Conservation (phyloP, 208 protist genomes). For the Endotrypanum monterogeii region DNA sequence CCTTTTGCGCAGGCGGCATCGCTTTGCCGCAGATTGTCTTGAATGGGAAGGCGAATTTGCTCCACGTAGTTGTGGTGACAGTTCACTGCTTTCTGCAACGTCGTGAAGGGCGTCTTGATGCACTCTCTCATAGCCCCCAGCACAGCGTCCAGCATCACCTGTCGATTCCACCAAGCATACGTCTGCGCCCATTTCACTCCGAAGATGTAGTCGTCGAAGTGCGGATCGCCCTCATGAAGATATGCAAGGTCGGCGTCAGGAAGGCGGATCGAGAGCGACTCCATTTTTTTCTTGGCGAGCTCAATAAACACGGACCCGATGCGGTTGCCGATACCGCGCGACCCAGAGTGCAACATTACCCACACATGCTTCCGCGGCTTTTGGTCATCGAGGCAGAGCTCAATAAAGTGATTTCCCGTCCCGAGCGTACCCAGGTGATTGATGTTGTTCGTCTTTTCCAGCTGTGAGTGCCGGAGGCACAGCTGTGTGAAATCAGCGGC, state of each 20-base stretch:
- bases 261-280: constrained; percentile 41
- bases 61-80: constrained; percentile 94
- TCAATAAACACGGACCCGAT: constrained; percentile 87
- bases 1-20: not conserved
- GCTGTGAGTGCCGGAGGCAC: constrained; percentile 38
- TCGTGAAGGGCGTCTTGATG: constrained; percentile 44
- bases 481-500: constrained; percentile 67
- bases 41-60: constrained; percentile 15
- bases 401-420: constrained; percentile 91
- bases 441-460: constrained; percentile 76
- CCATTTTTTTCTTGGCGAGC: constrained; percentile 84
- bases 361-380: constrained; percentile 48
- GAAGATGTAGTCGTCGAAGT: constrained; percentile 86
- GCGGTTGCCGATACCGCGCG: constrained; percentile 87
- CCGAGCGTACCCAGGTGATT: constrained; percentile 90
- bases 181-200: constrained; percentile 86
- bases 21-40: not conserved
- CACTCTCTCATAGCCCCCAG: constrained; percentile 54
- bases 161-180: constrained; percentile 79
- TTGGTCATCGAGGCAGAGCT: constrained; percentile 83
- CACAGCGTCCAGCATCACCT: constrained; percentile 82
- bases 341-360: constrained; percentile 93
- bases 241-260: constrained; percentile 81
- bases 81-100: constrained; percentile 69
- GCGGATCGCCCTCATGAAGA: constrained; percentile 66